Conservation (phyloP, 2,329 filamentous ascomycete species). For the Neopestalotiopsis clavispora region DNA sequence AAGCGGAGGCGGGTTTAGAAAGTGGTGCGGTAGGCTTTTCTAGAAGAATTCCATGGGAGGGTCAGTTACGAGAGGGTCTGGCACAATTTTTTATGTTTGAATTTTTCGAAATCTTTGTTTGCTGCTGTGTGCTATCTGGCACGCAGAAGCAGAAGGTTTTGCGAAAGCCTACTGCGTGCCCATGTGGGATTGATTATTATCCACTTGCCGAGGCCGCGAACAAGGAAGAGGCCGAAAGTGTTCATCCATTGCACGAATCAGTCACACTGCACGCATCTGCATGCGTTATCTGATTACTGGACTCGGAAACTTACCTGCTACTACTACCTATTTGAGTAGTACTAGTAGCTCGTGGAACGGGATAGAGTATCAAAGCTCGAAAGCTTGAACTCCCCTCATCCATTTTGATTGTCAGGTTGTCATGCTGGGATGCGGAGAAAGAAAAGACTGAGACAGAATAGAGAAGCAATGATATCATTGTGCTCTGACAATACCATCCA, state of each 20-base stretch:
- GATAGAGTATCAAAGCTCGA: neutral
- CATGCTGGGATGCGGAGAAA: neutral
- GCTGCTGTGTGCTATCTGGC: neutral
- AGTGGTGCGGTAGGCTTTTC: slow-evolving; percentile 5
- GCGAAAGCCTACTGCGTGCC: neutral
- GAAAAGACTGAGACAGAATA: neutral
- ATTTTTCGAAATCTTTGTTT: neutral
- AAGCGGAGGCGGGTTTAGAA: neutral
- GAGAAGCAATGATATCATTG: slow-evolving; percentile 8
- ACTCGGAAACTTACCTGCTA: neutral
- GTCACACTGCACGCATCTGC: neutral
- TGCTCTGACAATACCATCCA: neutral
- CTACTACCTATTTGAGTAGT: neutral
- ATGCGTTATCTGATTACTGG: slow-evolving; percentile 1
- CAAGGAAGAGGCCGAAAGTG: neutral
- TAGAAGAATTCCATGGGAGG: slow-evolving; percentile 7
- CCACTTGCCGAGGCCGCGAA: neutral
- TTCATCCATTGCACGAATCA: neutral
- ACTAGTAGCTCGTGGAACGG: neutral
- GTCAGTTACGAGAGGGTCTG: neutral
- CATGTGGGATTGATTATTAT: neutral
- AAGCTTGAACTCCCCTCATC: neutral
- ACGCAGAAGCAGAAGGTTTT: too few species aligned
- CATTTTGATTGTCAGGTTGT: neutral
- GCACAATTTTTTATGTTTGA: neutral